A percentile compares a stretch with the other conserved stretches of the same genome.
Evolutionary conservation across 2,329 filamentous ascomycete species (phyloP).

Genomic region (Nemania sp.): DNA sequence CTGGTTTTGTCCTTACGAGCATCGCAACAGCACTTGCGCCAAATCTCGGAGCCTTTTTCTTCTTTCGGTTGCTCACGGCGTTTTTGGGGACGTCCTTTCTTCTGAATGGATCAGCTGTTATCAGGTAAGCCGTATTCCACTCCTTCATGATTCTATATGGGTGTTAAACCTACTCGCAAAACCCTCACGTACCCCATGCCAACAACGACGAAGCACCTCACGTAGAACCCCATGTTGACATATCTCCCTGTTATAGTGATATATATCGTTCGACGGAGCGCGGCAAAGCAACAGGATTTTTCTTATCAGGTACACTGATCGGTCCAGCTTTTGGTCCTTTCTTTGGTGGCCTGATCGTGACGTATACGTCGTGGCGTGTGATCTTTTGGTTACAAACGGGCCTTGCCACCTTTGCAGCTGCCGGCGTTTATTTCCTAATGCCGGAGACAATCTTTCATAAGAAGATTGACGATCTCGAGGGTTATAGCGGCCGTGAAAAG

Average conservation of each 20-base stretch:
- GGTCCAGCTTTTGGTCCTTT: slow-evolving; percentile 74
- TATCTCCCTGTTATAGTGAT: slow-evolving; percentile 47
- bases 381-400: slow-evolving; percentile 80
- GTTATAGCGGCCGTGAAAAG: slow-evolving; percentile 55
- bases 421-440: slow-evolving; percentile 67
- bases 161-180: neutral
- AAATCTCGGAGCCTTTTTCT: slow-evolving; percentile 71
- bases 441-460: slow-evolving; percentile 74
- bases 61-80: slow-evolving; percentile 74
- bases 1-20: slow-evolving; percentile 70
- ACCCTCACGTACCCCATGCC: neutral
- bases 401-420: slow-evolving; percentile 62
- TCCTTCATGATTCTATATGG: neutral
- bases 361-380: slow-evolving; percentile 71
- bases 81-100: slow-evolving; percentile 78
- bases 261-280: slow-evolving; percentile 69
- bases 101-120: slow-evolving; percentile 70
- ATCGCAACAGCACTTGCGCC: slow-evolving; percentile 74
- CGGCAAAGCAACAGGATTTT: slow-evolving; percentile 75
- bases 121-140: slow-evolving; percentile 52
- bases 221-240: slow-evolving; percentile 13
- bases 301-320: slow-evolving; percentile 70
- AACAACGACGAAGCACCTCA: neutral
- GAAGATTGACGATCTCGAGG: slow-evolving; percentile 64
- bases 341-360: slow-evolving; percentile 76